Conservation (phyloP, 1,284 basidiomycete genomes). For the Fomitopsis betulina region DNA sequence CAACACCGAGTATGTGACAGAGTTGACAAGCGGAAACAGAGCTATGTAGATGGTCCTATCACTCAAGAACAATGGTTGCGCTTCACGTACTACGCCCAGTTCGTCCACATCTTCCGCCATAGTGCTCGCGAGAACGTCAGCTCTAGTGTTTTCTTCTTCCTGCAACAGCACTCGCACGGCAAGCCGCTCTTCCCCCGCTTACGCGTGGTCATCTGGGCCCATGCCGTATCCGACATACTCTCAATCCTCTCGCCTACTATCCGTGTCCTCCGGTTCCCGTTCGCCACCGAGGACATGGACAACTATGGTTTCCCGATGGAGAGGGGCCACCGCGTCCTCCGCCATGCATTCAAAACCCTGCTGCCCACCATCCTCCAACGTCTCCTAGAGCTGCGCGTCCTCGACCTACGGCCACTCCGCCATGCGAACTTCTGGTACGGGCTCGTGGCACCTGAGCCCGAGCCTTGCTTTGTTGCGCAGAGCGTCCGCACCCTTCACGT, state of each 20-base stretch:
- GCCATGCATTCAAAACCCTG: neutral
- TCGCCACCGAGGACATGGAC: neutral
- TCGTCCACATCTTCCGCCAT: neutral
- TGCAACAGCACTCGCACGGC: neutral
- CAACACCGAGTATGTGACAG: neutral
- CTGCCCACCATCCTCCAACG: neutral
- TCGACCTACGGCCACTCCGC: neutral
- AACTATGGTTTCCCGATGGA: neutral
- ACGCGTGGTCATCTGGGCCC: neutral
- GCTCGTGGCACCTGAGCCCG: neutral
- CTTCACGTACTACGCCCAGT: neutral
- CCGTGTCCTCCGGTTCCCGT: neutral
- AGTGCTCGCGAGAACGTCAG: neutral
- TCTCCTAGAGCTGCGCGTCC: neutral
- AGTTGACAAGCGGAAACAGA: neutral
- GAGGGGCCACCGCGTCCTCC: neutral
- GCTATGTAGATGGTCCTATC: neutral
- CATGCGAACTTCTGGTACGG: neutral
- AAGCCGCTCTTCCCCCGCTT: neutral
- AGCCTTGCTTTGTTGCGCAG: neutral
- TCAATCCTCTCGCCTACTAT: neutral
- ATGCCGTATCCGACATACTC: neutral
- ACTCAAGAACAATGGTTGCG: neutral
- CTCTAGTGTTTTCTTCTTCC: neutral
- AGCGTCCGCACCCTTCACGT: neutral